Base-by-base conservation (phyloP, 768 basidiomycete species). In the Rhizopogon rudus region DNA sequence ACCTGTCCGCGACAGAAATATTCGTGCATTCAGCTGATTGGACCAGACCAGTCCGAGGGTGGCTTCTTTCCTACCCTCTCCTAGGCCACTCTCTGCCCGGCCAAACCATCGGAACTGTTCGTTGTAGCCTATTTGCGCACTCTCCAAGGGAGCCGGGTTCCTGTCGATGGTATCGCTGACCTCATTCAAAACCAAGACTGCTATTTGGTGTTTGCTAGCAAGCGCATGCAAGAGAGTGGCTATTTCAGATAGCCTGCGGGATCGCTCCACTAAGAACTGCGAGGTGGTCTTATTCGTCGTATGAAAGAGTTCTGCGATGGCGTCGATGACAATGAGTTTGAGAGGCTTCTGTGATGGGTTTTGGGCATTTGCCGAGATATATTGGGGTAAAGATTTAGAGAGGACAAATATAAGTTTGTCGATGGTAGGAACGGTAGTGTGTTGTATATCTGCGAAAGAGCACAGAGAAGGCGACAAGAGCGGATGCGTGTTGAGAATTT, bases 41-140 rank as follows among this genome's bases (percentile, higher is more conserved):
- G 95, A 89, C 96, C 96, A 98, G 8, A 84, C 86, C 50, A 97
- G 82, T 3, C 95, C 95, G 2, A 98, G 74, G 40, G 81, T 83
- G 0, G 90, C 93, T 69, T 96, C 89, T 64, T 93, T 93, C 44
- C 67, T 70, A 55, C 78, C 73, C 56, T 83, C 82, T 2, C 81
- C 81, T 0, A 81, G 77, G 22, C 82, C 65, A 52, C 74, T 81
- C 61, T 83, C 78, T 22, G 82, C 82, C 16, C 85, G 80, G 40
- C 78, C 79, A 66, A 96, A 97, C 82, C 87, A 86, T 16, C 81
- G 80, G 3, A 86, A 78, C 63, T 96, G 93, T 17, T 83, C 79
- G 4, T 77, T 76, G 64, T 96, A 97, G 8, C 80, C 56, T 31
- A 90, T 71, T 37, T 78, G 75, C 31, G 62, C 68, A 33, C 60